Evolutionary conservation across 2,329 filamentous ascomycete genomes (phyloP).

Genomic region (Neofusicoccum ribis): DNA sequence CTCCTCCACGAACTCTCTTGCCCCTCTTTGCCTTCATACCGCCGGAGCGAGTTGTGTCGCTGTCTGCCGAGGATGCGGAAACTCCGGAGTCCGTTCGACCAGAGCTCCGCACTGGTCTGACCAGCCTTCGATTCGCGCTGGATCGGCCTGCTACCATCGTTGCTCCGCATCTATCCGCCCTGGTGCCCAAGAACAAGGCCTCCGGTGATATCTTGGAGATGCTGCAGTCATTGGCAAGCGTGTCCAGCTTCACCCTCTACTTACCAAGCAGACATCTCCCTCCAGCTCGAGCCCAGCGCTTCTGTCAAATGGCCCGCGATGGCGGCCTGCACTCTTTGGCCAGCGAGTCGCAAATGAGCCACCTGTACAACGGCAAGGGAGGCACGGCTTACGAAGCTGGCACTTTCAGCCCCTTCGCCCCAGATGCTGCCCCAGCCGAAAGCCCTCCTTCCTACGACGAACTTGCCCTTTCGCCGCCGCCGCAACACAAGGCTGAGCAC

Average conservation of each 20-base stretch:
- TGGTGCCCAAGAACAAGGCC: background rate
- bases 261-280: background rate
- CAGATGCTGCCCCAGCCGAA: background rate
- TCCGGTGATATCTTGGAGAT: background rate
- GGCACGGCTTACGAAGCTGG: background rate
- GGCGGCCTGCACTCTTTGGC: background rate
- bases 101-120: background rate
- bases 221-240: background rate
- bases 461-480: background rate
- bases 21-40: background rate
- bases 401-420: background rate
- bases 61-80: background rate
- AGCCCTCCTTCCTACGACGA: slow-evolving; percentile 11
- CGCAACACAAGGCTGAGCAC: background rate
- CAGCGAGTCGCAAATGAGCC: background rate
- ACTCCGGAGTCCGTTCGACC: background rate
- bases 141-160: background rate
- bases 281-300: background rate
- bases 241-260: background rate
- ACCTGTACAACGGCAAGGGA: background rate
- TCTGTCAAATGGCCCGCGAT: background rate
- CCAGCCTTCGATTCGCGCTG: background rate
- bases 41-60: background rate
- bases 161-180: background rate
- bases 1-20: background rate